phyloP scores from a whole-genome alignment of 768 basidiomycete species.

The Kwoniella sp. region DNA sequence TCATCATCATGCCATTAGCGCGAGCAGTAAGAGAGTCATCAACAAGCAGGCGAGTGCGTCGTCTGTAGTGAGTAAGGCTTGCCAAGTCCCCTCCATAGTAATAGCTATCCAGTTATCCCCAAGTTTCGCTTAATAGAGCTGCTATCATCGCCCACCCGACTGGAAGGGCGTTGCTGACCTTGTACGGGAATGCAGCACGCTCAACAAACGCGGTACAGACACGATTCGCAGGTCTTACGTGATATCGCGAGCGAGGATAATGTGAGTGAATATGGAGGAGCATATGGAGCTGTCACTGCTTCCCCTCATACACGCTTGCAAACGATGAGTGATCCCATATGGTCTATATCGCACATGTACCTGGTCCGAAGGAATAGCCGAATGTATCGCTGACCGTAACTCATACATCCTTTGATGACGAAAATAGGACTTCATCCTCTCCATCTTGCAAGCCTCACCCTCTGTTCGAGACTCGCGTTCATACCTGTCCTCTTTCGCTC shows the following conservation, averaged over 20 bases:
- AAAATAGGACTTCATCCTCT: constrained; percentile 87
- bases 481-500: constrained; percentile 88
- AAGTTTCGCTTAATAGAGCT: too few relatives aligned
- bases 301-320: background rate
- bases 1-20: background rate
- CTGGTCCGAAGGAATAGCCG: too few relatives aligned
- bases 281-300: background rate
- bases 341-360: too few relatives aligned
- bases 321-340: too few relatives aligned
- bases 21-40: background rate
- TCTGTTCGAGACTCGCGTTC: constrained; percentile 86
- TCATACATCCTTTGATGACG: background rate
- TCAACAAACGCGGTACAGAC: constrained; percentile 3
- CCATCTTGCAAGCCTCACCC: constrained; percentile 88
- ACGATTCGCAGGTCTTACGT: constrained; percentile 17
- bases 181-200: background rate
- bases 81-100: too few relatives aligned
- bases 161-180: too few relatives aligned
- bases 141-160: too few relatives aligned
- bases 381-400: too few relatives aligned
- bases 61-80: too few relatives aligned
- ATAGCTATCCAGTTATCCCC: too few relatives aligned
- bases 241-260: constrained; percentile 25
- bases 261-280: constrained; percentile 10
- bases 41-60: background rate